These are phyloP conservation scores for Trichoderma koningii DNA, from an alignment of 2,329 filamentous ascomycete genomes.

Conservation along the genomic window DNA sequence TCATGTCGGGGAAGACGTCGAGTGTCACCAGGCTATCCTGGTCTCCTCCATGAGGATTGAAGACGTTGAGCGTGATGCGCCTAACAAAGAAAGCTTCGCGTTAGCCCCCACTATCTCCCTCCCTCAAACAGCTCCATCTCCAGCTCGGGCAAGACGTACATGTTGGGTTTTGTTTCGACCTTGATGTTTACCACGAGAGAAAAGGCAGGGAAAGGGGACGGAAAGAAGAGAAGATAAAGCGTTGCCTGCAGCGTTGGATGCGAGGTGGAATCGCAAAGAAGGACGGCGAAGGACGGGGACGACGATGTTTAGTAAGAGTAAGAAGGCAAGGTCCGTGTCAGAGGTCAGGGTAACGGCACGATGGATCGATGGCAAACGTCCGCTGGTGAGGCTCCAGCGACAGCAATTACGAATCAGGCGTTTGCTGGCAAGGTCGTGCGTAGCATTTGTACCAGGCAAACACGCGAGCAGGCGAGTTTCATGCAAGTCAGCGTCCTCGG, in stretches of 20 bases:
- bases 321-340: background rate
- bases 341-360: too few relatives aligned
- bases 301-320: slow-evolving; percentile 7
- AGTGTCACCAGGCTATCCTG: slow-evolving; percentile 78
- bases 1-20: slow-evolving; percentile 81
- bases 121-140: background rate
- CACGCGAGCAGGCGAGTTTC: slow-evolving; percentile 5
- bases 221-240: background rate
- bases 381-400: background rate
- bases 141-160: slow-evolving; percentile 16
- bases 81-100: slow-evolving; percentile 47
- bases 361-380: background rate
- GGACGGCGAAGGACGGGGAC: background rate
- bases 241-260: background rate
- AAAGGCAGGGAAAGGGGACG: background rate
- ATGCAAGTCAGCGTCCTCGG: background rate
- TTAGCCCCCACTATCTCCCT: background rate
- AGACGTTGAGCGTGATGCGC: slow-evolving; percentile 86
- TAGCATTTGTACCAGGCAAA: background rate
- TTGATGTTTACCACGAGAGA: background rate
- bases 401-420: slow-evolving; percentile 13
- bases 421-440: background rate
- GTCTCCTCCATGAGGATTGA: slow-evolving; percentile 66
- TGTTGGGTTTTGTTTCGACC: background rate
- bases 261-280: slow-evolving; percentile 10